Evolutionary conservation across 2,329 filamentous ascomycete species (phyloP).

Genomic region (Balansia obtecta): DNA sequence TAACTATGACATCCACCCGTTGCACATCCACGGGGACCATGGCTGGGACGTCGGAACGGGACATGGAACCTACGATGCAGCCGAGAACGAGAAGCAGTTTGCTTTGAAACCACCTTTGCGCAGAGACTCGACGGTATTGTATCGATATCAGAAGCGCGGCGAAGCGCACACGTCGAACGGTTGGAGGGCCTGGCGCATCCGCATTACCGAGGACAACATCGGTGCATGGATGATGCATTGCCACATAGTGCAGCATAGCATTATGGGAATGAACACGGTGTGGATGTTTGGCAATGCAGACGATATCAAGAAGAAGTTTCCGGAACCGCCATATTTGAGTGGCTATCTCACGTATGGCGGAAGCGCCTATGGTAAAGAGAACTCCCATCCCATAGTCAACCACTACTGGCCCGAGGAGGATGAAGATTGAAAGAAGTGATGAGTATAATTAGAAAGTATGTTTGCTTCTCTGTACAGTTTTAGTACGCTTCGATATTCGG

Average conservation of each 20-base stretch:
- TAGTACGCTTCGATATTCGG: no score
- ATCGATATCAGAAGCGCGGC: slow-evolving; percentile 34
- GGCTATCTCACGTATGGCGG: slow-evolving; percentile 32
- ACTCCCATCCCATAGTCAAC: background rate
- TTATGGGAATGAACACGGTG: slow-evolving; percentile 30
- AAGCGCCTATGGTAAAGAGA: slow-evolving; percentile 28
- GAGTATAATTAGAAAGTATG: no score
- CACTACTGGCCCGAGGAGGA: background rate
- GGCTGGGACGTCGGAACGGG: slow-evolving; percentile 41
- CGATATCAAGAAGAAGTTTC: slow-evolving; percentile 4
- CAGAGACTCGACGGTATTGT: slow-evolving; percentile 41
- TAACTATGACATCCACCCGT: slow-evolving; percentile 28
- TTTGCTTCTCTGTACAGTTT: no score
- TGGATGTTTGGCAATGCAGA: slow-evolving; percentile 14
- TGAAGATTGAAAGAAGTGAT: background rate
- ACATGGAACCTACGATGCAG: slow-evolving; percentile 38
- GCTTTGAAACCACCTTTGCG: slow-evolving; percentile 22
- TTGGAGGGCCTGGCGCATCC: slow-evolving; percentile 48
- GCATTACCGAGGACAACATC: slow-evolving; percentile 19
- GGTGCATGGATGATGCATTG: slow-evolving; percentile 53
- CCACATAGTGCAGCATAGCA: slow-evolving; percentile 44
- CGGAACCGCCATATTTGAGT: slow-evolving; percentile 18
- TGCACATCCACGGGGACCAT: slow-evolving; percentile 43
- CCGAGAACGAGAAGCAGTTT: slow-evolving; percentile 29
- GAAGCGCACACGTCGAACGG: slow-evolving; percentile 30